These are phyloP conservation scores for Pelargonium myrrhifolium DNA, from an alignment of 441 rosid species.

Conservation along the genomic window DNA sequence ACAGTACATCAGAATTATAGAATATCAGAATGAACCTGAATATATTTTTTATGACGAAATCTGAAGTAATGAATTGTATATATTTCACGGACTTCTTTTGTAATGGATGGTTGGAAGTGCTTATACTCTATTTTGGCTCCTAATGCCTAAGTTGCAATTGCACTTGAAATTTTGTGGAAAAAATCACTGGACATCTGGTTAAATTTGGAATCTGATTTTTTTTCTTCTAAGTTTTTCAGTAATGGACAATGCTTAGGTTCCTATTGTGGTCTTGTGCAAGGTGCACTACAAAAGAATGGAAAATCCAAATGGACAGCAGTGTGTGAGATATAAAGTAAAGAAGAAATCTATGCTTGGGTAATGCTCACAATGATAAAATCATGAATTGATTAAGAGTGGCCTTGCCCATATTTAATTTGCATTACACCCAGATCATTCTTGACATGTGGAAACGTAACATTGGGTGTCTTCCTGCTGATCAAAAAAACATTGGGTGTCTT, in stretches of 20 bases:
- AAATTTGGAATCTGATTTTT: not conserved
- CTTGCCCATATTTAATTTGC: not conserved
- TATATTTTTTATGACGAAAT: not conserved
- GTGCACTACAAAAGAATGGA: not conserved
- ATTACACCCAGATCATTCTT: not conserved
- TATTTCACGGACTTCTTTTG: not conserved
- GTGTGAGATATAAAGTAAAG: not conserved
- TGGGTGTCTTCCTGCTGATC: too few species aligned
- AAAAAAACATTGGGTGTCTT: too few species aligned
- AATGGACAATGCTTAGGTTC: not conserved
- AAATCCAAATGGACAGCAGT: not conserved
- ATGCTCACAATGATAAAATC: not conserved
- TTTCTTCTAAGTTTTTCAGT: not conserved
- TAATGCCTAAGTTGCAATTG: not conserved
- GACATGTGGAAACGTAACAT: not conserved
- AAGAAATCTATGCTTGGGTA: not conserved
- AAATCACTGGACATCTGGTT: not conserved
- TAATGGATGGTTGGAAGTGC: not conserved
- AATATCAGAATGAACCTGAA: not conserved
- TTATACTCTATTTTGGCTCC: not conserved
- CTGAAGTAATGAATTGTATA: not conserved
- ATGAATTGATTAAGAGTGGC: not conserved
- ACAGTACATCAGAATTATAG: not conserved
- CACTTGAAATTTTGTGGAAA: not conserved
- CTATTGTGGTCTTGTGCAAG: not conserved